A percentile compares a stretch with the other conserved stretches of the same genome.
Evolutionary conservation across 23 red algal species (phyloP).

Genomic region (Porphyridium purpureum): DNA sequence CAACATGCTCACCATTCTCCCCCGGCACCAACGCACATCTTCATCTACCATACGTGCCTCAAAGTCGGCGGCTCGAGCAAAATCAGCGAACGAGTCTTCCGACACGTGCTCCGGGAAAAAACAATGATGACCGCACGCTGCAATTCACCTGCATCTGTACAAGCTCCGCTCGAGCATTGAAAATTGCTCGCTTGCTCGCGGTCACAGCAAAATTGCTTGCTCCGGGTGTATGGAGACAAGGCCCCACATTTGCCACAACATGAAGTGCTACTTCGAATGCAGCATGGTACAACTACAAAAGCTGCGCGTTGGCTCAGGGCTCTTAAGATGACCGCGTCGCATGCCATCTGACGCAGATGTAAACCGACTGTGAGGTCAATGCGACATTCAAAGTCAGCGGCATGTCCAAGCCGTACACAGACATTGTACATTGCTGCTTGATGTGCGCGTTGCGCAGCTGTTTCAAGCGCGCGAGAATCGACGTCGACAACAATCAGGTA

Average conservation of each 20-base stretch:
- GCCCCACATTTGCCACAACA: too few species aligned
- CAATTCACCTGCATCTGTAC: neutral
- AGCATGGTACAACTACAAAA: constrained; percentile 28
- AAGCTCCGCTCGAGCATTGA: neutral
- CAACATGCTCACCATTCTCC: constrained; percentile 20
- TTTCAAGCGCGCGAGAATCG: constrained; percentile 7
- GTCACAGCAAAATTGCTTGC: too few species aligned
- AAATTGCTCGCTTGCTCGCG: neutral
- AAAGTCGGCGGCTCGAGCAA: constrained; percentile 2
- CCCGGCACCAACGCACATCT: constrained; percentile 7
- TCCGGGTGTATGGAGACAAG: too few species aligned
- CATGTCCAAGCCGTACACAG: constrained; percentile 1
- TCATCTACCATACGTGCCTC: constrained; percentile 4
- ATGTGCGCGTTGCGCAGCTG: constrained; percentile 12
- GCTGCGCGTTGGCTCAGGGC: constrained; percentile 9
- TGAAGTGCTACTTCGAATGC: constrained; percentile 24
- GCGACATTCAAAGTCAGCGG: constrained; percentile 10
- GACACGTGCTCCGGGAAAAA: neutral
- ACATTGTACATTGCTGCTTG: constrained; percentile 15
- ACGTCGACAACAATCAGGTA: constrained; percentile 18
- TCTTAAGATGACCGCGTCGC: constrained; percentile 17
- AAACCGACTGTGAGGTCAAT: constrained; percentile 31
- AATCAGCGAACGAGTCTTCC: neutral
- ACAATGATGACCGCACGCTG: neutral
- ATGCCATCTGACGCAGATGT: constrained; percentile 29